These are phyloP conservation scores for Phytophthora capsici DNA, from an alignment of 352 stramenopile genomes.

Conservation along the genomic window DNA sequence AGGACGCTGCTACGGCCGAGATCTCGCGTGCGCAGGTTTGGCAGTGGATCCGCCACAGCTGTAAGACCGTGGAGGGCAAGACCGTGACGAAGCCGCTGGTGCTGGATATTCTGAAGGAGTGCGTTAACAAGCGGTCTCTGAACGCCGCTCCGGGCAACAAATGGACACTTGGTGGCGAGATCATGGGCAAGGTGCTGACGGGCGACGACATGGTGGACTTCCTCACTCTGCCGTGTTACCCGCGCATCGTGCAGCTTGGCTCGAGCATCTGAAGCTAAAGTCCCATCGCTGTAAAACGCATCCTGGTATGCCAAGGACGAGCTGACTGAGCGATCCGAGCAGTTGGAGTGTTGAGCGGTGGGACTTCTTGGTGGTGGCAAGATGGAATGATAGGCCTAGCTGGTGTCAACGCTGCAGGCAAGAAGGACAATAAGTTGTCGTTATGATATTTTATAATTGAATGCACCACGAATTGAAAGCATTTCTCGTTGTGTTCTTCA, in stretches of 20 bases:
- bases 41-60: constrained; percentile 89
- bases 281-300: constrained; percentile 40
- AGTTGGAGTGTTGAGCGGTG: constrained; percentile 37
- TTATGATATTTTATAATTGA: constrained; percentile 40
- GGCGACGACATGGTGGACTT: constrained; percentile 85
- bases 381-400: constrained; percentile 2
- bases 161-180: constrained; percentile 64
- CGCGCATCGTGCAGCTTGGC: constrained; percentile 76
- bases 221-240: constrained; percentile 84
- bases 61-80: constrained; percentile 73
- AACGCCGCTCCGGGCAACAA: constrained; percentile 60
- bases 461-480: constrained; percentile 13
- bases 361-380: constrained; percentile 37
- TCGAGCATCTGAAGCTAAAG: constrained; percentile 69
- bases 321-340: constrained; percentile 31
- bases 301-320: constrained; percentile 34
- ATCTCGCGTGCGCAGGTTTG: constrained; percentile 95
- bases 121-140: constrained; percentile 60
- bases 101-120: constrained; percentile 67
- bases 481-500: too few relatives aligned
- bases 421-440: constrained; percentile 12
- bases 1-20: constrained; percentile 95
- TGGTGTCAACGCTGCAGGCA: background rate
- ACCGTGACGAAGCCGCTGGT: constrained; percentile 73
- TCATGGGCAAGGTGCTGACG: constrained; percentile 77